These are phyloP conservation scores for Colletotrichum limetticola DNA, from an alignment of 2,329 filamentous ascomycete genomes.

Conservation along the genomic window DNA sequence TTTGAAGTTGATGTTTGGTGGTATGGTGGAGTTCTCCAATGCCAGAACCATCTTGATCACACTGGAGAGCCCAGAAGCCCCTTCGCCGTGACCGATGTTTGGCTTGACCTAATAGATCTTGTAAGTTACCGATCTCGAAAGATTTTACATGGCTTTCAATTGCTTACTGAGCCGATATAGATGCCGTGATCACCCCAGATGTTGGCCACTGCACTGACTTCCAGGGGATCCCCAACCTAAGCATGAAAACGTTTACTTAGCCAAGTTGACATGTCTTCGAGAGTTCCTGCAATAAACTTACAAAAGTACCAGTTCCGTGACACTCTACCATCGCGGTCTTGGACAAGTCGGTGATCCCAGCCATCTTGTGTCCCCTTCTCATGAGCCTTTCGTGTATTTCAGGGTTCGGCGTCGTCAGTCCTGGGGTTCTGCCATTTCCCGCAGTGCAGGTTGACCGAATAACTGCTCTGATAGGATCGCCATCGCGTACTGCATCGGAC, in stretches of 20 bases:
- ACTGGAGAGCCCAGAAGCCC: constrained; percentile 52
- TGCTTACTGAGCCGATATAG: constrained; percentile 40
- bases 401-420: constrained; percentile 52
- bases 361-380: constrained; percentile 46
- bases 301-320: constrained; percentile 52
- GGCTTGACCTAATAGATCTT: constrained; percentile 43
- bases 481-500: constrained; percentile 56
- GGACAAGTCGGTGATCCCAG: constrained; percentile 39
- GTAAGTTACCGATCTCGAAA: not conserved
- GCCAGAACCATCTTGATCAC: constrained; percentile 56
- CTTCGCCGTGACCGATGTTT: constrained; percentile 57
- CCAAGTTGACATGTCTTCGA: not conserved
- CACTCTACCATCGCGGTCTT: constrained; percentile 49
- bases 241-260: too few species aligned
- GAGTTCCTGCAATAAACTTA: constrained; percentile 43
- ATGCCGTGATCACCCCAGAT: constrained; percentile 42
- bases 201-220: constrained; percentile 45
- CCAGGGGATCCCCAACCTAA: constrained; percentile 60
- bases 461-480: constrained; percentile 54
- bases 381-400: constrained; percentile 48
- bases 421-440: constrained; percentile 53
- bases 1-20: constrained; percentile 50
- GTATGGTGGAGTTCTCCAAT: constrained; percentile 51
- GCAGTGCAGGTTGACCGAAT: constrained; percentile 50
- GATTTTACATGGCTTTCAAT: rapidly evolving